A percentile compares a stretch with the other conserved stretches of the same genome.
Conservation (phyloP, 2,329 filamentous ascomycete species). For the Cladosporium velox region DNA sequence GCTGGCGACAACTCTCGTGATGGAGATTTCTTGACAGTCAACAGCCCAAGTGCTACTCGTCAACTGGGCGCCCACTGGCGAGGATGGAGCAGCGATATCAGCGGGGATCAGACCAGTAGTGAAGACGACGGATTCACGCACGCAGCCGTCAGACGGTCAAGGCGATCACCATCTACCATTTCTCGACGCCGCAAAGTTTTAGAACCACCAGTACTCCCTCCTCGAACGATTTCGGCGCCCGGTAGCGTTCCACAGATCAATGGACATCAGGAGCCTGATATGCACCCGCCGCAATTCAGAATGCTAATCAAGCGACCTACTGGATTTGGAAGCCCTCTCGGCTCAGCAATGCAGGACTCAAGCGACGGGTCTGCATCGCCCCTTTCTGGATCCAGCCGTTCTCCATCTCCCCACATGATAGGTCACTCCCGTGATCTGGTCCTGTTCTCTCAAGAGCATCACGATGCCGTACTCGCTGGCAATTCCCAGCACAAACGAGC, state of each 20-base stretch:
- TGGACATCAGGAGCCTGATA: conserved; percentile 12
- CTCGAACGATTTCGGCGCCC: conserved; percentile 2
- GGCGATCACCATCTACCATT: conserved; percentile 10
- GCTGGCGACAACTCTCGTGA: conserved; percentile 5
- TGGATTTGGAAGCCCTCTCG: conserved; percentile 22
- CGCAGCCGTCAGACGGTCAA: background rate
- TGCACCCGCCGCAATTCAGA: conserved; percentile 19
- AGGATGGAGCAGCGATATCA: conserved; percentile 39
- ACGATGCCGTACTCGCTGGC: background rate
- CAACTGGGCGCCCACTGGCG: conserved; percentile 26
- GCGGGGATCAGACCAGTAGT: conserved; percentile 38
- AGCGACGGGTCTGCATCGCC: conserved; percentile 15
- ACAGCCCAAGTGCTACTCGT: conserved; percentile 13
- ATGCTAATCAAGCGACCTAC: conserved; percentile 29
- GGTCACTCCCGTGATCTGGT: conserved; percentile 4
- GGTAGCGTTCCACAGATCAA: background rate
- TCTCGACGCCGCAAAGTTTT: background rate
- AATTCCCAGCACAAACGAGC: background rate
- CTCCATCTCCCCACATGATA: conserved; percentile 9
- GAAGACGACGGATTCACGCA: conserved; percentile 28
- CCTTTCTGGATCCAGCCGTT: conserved; percentile 15
- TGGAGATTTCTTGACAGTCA: conserved; percentile 19
- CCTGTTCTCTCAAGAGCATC: conserved; percentile 12
- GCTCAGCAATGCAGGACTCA: background rate
- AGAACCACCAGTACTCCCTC: background rate